Evolutionary conservation across 306 rosid genomes (phyloP).

Genomic region (Sicyos baderoa): DNA sequence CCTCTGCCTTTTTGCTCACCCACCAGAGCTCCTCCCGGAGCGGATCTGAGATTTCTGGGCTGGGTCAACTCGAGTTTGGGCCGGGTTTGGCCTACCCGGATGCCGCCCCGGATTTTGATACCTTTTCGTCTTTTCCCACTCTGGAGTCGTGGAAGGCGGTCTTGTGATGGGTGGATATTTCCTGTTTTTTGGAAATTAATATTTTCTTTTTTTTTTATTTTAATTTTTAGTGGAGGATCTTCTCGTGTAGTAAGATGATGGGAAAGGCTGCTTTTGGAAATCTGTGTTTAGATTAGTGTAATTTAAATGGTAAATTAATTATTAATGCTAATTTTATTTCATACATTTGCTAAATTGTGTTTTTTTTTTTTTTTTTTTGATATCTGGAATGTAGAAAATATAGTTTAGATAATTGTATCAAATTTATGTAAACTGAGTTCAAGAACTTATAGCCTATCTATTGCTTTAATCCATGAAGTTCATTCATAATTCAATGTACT

Average conservation of each 20-base stretch:
- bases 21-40: constrained; percentile 25
- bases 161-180: constrained; percentile 30
- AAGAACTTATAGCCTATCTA: no score
- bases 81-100: constrained; percentile 30
- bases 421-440: no score
- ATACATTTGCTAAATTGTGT: no score
- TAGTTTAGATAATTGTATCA: no score
- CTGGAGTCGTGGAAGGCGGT: constrained; percentile 86
- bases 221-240: not conserved
- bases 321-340: no score
- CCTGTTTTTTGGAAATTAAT: not conserved
- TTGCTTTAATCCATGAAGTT: no score
- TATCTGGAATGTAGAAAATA: no score
- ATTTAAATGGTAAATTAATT: not conserved
- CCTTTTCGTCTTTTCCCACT: constrained; percentile 68
- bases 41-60: constrained; percentile 24
- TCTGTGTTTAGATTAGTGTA: not conserved
- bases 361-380: no score
- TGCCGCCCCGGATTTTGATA: constrained; percentile 53
- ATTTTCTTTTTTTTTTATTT: not conserved
- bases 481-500: no score
- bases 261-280: not conserved
- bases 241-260: not conserved
- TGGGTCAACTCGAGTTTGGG: not conserved
- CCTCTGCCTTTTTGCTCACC: constrained; percentile 64